Evolutionary conservation across 164 flowering plant genomes (phyloP), one percentile per base, ranked within the genome.

Genomic region (Amborella trichopoda): DNA sequence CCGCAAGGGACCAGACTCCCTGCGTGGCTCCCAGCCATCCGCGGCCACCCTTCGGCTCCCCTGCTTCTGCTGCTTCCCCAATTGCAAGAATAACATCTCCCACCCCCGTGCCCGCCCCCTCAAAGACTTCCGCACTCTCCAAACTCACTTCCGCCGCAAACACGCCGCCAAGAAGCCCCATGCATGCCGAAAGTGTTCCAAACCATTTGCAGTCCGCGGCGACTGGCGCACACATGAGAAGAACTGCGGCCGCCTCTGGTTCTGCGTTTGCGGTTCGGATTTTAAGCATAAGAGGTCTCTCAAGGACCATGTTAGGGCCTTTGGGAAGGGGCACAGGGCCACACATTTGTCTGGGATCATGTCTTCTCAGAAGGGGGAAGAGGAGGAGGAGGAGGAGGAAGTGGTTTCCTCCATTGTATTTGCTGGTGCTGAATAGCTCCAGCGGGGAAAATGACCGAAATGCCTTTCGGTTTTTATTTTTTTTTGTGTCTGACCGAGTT

Each of bases 161-260:
- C 91, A 82, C 26, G 81, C 86, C 0, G 9, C n/a, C n/a, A 62
- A 64, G 2, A 82, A 79, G 63, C 80, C 78, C 19, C 79, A 76
- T 46, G 50, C 40, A 65, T 82, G 91, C 52, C 42, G 91, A 40
- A 82, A 82, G 62, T 82, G 86, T 23, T 65, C 63, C 24, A 82
- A 82, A 37, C 36, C 75, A 0, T 79, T 82, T 46, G 91, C 91
- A 0, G 90, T 81, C 6, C 70, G 71, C 39, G 90, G 90, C 6
- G 90, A 81, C 38, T 81, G 87, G 91, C 60, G 91, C 46, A 82
- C 91, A 3, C 91, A 82, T 23, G 91, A 82, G 40, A 82, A 82
- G 76, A 81, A 82, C 48, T 82, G 87, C 33, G 91, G 91, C 0
- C 77, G 77, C 68, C 58, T 82, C 1, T 82, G 91, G 91, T 77